phyloP scores from a whole-genome alignment of 2,329 filamentous ascomycete genomes.

The Macrophomina pseudophaseolina region DNA sequence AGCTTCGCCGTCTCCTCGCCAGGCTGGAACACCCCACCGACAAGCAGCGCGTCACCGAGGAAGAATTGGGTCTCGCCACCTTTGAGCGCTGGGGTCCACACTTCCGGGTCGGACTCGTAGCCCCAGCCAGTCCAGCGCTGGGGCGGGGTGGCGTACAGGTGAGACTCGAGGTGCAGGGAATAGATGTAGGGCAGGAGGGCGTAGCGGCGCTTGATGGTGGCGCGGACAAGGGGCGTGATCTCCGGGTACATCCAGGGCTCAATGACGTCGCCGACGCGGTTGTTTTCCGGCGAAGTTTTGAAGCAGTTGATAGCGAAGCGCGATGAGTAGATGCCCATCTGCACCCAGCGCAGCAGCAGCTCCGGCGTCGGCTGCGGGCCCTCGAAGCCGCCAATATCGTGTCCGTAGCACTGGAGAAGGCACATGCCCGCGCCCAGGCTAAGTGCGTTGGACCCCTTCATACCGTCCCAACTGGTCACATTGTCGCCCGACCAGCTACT shows the following conservation, averaged over 20 bases:
- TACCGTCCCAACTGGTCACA: conserved; percentile 73
- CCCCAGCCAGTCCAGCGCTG: conserved; percentile 78
- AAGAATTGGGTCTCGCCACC: conserved; percentile 74
- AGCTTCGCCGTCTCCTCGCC: conserved; percentile 60
- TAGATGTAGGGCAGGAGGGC: conserved; percentile 75
- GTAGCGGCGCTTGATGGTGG: conserved; percentile 72
- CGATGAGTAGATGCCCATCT: conserved; percentile 71
- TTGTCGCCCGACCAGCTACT: conserved; percentile 79
- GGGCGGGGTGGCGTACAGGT: conserved; percentile 65
- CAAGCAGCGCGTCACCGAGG: conserved; percentile 69
- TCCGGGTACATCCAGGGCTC: conserved; percentile 80
- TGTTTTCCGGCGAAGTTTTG: conserved; percentile 71
- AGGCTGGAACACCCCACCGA: conserved; percentile 67
- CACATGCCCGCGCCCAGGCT: conserved; percentile 72
- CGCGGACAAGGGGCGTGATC: conserved; percentile 66
- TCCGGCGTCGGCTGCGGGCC: conserved; percentile 74
- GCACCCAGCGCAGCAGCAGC: conserved; percentile 74
- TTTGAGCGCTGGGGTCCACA: conserved; percentile 67
- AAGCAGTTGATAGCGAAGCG: conserved; percentile 80
- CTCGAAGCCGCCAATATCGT: conserved; percentile 78
- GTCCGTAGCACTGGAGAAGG: conserved; percentile 70
- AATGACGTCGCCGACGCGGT: conserved; percentile 72
- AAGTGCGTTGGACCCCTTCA: conserved; percentile 73
- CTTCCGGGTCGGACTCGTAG: conserved; percentile 68
- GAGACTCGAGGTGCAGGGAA: conserved; percentile 66